Conservation (phyloP, 1,139 yeast genomes). For the Suhomyces wounanorum region DNA sequence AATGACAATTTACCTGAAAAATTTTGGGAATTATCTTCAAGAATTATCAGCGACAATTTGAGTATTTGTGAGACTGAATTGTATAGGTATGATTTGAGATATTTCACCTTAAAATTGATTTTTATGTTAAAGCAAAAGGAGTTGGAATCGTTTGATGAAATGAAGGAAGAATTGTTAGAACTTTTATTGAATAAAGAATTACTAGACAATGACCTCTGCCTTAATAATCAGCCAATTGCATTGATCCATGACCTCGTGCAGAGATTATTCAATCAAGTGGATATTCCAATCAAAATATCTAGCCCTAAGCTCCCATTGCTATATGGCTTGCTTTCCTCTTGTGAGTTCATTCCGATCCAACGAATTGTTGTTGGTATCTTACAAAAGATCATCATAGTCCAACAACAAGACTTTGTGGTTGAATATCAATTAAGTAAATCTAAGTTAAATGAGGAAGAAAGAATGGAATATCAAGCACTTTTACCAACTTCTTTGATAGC, state of each 20-base stretch:
- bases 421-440: slow-evolving; percentile 57
- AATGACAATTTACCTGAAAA: slow-evolving; percentile 29
- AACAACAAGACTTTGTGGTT: slow-evolving; percentile 60
- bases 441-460: slow-evolving; percentile 18
- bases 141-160: slow-evolving; percentile 18
- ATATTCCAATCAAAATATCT: slow-evolving; percentile 18
- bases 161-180: slow-evolving; percentile 42
- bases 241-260: slow-evolving; percentile 38
- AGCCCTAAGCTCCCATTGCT: slow-evolving; percentile 21
- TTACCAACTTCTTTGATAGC: slow-evolving; percentile 40
- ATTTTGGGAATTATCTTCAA: slow-evolving; percentile 36
- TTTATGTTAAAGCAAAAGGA: slow-evolving; percentile 26
- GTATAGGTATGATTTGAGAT: slow-evolving; percentile 44
- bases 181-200: slow-evolving; percentile 32
- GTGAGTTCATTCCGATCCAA: slow-evolving; percentile 31
- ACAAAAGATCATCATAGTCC: slow-evolving; percentile 32
- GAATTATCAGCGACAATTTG: slow-evolving; percentile 54
- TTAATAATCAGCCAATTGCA: slow-evolving; percentile 32
- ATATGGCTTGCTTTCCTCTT: slow-evolving; percentile 23
- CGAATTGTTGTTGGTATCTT: slow-evolving; percentile 42
- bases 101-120: slow-evolving; percentile 49
- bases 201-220: slow-evolving; percentile 16
- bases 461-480: slow-evolving; percentile 23
- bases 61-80: slow-evolving; percentile 45
- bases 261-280: slow-evolving; percentile 27